Evolutionary conservation across 768 basidiomycete genomes (phyloP).

Genomic region (Kwoniella pini): DNA sequence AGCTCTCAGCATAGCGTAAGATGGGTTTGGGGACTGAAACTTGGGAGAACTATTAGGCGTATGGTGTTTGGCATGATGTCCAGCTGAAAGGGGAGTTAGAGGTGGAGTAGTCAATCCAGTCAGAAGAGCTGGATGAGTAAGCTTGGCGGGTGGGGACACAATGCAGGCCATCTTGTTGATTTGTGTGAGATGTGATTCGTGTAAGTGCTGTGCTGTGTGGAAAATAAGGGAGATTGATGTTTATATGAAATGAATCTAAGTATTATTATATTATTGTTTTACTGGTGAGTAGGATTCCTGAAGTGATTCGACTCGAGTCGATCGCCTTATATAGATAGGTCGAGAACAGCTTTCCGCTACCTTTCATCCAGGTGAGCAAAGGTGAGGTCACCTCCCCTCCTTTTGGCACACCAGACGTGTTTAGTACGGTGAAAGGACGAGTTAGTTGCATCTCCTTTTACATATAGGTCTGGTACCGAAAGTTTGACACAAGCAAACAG

Average conservation of each 20-base stretch:
- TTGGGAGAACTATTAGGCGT: not conserved
- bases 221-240: too few relatives aligned
- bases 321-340: not conserved
- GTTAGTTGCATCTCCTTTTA: not conserved
- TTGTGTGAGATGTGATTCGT: too few relatives aligned
- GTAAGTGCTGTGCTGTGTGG: too few relatives aligned
- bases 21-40: conserved; percentile 9
- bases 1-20: conserved; percentile 37
- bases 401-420: not conserved
- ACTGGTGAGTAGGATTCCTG: not conserved
- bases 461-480: not conserved
- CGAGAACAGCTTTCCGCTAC: too few relatives aligned
- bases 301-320: not conserved
- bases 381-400: not conserved
- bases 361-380: conserved; percentile 1
- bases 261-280: not conserved
- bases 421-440: not conserved
- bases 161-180: conserved; percentile 17
- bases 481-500: too few relatives aligned
- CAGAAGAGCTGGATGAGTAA: conserved; percentile 36
- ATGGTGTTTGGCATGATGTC: not conserved
- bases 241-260: not conserved
- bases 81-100: conserved; percentile 18
- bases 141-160: conserved; percentile 5
- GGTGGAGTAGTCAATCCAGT: conserved; percentile 33